Evolutionary conservation across 768 basidiomycete species (phyloP).

Genomic region (Lactifluus pinguis): DNA sequence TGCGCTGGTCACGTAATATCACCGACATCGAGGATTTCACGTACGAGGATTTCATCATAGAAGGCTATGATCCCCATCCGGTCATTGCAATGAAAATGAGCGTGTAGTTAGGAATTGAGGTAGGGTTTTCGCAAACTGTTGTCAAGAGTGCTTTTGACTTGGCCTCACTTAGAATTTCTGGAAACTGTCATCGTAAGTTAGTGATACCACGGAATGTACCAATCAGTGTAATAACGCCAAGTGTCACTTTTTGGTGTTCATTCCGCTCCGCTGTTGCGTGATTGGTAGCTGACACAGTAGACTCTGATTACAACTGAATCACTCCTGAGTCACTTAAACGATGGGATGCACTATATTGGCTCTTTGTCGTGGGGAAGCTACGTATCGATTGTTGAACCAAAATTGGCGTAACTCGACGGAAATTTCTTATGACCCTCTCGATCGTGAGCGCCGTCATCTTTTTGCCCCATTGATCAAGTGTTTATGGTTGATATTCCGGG

Average conservation of each 20-base stretch:
- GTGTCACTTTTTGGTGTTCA: background rate
- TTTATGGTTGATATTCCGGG: background rate
- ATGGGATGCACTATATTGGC: background rate
- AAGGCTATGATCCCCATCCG: slow-evolving; percentile 79
- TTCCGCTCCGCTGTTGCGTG: background rate
- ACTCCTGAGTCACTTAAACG: background rate
- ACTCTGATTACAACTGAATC: background rate
- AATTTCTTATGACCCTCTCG: background rate
- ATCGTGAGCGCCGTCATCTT: background rate
- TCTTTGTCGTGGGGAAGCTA: background rate
- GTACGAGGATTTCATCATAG: slow-evolving; percentile 73
- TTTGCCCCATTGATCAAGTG: background rate
- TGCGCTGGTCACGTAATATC: slow-evolving; percentile 62
- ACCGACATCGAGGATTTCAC: slow-evolving; percentile 72
- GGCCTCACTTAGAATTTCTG: background rate
- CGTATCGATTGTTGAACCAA: background rate
- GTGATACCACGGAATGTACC: background rate
- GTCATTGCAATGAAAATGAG: slow-evolving; percentile 96
- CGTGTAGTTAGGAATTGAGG: slow-evolving; percentile 36
- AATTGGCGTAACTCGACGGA: background rate
- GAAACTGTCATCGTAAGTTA: background rate
- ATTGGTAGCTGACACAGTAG: background rate
- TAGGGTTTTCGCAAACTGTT: background rate
- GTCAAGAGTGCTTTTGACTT: background rate
- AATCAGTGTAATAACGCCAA: background rate